These are phyloP conservation scores for Picea abies DNA, from an alignment of 83 land plant species.

Conservation along the genomic window DNA sequence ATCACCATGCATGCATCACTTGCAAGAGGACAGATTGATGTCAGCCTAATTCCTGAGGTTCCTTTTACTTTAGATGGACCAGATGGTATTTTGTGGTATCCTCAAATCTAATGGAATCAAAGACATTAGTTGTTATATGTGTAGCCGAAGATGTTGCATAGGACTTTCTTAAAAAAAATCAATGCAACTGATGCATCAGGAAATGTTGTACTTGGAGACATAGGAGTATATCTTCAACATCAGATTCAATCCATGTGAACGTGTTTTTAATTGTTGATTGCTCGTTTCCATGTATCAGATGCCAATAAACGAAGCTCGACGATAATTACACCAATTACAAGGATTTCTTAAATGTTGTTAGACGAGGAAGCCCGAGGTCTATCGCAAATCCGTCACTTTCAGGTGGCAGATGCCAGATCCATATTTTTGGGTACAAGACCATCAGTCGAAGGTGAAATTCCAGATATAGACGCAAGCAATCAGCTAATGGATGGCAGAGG, in stretches of 20 bases:
- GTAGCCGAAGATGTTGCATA: conserved; percentile 98
- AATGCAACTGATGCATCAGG: conserved; percentile 93
- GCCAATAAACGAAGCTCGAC: no score
- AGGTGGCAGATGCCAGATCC: no score
- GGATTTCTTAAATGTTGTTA: no score
- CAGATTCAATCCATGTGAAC: conserved; percentile 37
- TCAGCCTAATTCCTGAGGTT: conserved; percentile 97
- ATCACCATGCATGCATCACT: conserved; percentile 96
- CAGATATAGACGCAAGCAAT: no score
- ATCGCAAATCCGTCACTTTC: no score
- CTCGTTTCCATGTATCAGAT: no score
- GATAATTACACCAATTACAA: no score
- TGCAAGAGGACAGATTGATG: conserved; percentile 95
- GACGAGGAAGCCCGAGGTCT: no score
- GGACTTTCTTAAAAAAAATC: conserved; percentile 39
- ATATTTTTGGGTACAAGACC: no score
- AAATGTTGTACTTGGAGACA: conserved; percentile 75
- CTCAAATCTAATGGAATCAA: conserved; percentile 68
- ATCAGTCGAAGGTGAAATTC: no score
- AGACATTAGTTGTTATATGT: conserved; percentile 88
- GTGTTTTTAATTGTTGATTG: no score
- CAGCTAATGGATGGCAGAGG: no score
- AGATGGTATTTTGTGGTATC: conserved; percentile 75
- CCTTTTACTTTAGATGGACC: conserved; percentile 88
- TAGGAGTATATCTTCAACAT: conserved; percentile 76